phyloP scores from a whole-genome alignment of 805 yeast species.

The Naumovozyma baii region DNA sequence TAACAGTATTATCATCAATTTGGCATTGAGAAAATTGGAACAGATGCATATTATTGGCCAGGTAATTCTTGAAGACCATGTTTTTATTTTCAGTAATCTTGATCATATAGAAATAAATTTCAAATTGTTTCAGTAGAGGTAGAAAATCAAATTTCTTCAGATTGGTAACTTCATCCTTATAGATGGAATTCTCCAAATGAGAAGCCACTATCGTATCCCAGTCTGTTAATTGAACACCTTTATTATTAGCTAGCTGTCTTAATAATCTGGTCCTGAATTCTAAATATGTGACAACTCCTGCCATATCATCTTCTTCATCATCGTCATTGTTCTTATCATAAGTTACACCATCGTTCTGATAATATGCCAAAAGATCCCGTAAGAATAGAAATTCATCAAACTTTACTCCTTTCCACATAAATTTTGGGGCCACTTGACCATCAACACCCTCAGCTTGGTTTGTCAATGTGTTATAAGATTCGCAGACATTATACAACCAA shows the following conservation, averaged over 20 bases:
- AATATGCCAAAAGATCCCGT: conserved; percentile 11
- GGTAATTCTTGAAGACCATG: conserved; percentile 22
- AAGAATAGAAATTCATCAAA: conserved; percentile 26
- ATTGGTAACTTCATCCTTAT: background rate
- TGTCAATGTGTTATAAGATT: conserved; percentile 16
- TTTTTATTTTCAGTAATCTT: conserved; percentile 25
- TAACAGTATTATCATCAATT: conserved; percentile 9
- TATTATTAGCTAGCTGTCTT: conserved; percentile 19
- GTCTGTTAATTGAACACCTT: conserved; percentile 14
- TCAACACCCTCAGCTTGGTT: background rate
- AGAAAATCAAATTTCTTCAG: conserved; percentile 8
- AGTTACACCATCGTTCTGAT: conserved; percentile 1
- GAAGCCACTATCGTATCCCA: conserved; percentile 23
- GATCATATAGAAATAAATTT: conserved; percentile 18
- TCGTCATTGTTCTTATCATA: background rate
- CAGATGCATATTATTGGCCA: conserved; percentile 19
- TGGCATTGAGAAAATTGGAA: conserved; percentile 21
- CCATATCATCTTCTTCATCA: conserved; percentile 1
- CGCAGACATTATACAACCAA: conserved; percentile 29
- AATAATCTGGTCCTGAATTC: conserved; percentile 15
- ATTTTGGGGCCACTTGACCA: conserved; percentile 8
- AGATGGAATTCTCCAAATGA: conserved; percentile 7
- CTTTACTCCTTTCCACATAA: conserved; percentile 23
- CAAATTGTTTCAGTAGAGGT: conserved; percentile 19
- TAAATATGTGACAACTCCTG: conserved; percentile 9